These are phyloP conservation scores for Leccinellum albellum DNA, from an alignment of 768 basidiomycete species.

Conservation along the genomic window DNA sequence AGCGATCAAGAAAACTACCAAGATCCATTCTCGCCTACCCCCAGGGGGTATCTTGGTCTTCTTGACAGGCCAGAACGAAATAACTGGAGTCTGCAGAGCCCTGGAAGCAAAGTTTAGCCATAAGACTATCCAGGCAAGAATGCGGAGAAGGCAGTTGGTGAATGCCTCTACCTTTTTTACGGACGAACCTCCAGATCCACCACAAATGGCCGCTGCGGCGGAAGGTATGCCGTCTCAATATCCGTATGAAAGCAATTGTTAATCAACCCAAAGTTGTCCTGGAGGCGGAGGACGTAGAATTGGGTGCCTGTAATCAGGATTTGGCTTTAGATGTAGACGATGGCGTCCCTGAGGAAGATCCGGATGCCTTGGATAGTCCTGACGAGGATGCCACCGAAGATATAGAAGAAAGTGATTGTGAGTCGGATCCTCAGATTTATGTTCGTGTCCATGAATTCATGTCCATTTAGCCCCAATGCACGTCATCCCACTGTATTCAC, in stretches of 20 bases:
- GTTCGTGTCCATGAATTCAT: background rate
- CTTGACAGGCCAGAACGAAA: constrained; percentile 95
- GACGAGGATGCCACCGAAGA: constrained; percentile 57
- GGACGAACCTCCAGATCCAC: constrained; percentile 16
- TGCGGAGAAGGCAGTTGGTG: constrained; percentile 31
- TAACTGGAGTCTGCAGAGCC: constrained; percentile 76
- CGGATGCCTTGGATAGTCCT: constrained; percentile 73
- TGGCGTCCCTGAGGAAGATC: constrained; percentile 57
- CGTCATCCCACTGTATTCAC: constrained; percentile 88
- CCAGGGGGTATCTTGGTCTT: constrained; percentile 92
- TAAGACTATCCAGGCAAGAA: constrained; percentile 56
- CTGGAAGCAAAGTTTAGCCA: constrained; percentile 74
- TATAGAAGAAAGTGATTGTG: constrained; percentile 65
- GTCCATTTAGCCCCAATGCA: constrained; percentile 77
- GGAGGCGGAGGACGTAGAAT: constrained; percentile 78
- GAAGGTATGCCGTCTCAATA: constrained; percentile 10
- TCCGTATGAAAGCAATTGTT: background rate
- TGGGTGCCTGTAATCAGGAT: constrained; percentile 49
- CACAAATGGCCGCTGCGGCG: constrained; percentile 15
- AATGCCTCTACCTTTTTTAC: constrained; percentile 29
- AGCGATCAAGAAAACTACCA: constrained; percentile 83
- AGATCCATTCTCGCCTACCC: constrained; percentile 90
- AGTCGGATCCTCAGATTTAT: constrained; percentile 18
- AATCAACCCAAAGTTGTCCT: constrained; percentile 50
- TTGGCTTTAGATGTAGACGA: constrained; percentile 69